These are phyloP conservation scores for Aureobasidium sp. DNA, from an alignment of 2,329 filamentous ascomycete species.

Conservation along the genomic window DNA sequence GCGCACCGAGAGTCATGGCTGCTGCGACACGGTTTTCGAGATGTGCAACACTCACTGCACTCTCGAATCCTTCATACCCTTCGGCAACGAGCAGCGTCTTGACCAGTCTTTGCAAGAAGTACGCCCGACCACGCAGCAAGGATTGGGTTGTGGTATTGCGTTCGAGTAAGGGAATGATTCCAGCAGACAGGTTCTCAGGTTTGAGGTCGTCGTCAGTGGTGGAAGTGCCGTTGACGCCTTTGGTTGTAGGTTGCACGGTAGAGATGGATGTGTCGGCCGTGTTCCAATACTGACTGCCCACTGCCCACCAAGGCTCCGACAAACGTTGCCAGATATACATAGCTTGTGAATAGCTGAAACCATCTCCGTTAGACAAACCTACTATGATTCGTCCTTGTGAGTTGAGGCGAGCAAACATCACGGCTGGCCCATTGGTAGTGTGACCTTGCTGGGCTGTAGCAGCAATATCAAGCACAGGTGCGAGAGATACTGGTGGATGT, in stretches of 20 bases:
- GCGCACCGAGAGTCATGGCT: slow-evolving; percentile 73
- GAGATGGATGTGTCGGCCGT: slow-evolving; percentile 86
- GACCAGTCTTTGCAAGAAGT: slow-evolving; percentile 83
- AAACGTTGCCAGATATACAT: slow-evolving; percentile 92
- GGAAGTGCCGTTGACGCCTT: slow-evolving; percentile 17
- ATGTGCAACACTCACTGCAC: slow-evolving; percentile 85
- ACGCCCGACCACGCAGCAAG: slow-evolving; percentile 82
- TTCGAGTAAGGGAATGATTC: slow-evolving; percentile 88
- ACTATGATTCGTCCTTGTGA: slow-evolving; percentile 78
- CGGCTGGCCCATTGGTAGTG: slow-evolving; percentile 69
- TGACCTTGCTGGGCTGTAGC: slow-evolving; percentile 71
- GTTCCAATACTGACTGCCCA: slow-evolving; percentile 98
- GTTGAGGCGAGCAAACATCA: slow-evolving; percentile 88
- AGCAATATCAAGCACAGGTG: slow-evolving; percentile 81
- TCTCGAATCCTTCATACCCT: slow-evolving; percentile 88
- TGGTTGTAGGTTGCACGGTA: slow-evolving; percentile 58
- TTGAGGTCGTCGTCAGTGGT: slow-evolving; percentile 42
- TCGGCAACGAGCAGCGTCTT: slow-evolving; percentile 82
- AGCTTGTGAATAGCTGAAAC: slow-evolving; percentile 76
- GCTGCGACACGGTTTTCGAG: slow-evolving; percentile 91
- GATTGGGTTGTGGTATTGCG: slow-evolving; percentile 92
- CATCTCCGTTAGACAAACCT: slow-evolving; percentile 91
- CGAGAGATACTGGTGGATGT: slow-evolving; percentile 83
- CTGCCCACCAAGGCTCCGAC: slow-evolving; percentile 97
- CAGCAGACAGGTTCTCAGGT: slow-evolving; percentile 66